A percentile compares a stretch with the other conserved stretches of the same genome.
Evolutionary conservation across 169 alveolate species (phyloP).

Genomic region (Eimeria brunetti): DNA sequence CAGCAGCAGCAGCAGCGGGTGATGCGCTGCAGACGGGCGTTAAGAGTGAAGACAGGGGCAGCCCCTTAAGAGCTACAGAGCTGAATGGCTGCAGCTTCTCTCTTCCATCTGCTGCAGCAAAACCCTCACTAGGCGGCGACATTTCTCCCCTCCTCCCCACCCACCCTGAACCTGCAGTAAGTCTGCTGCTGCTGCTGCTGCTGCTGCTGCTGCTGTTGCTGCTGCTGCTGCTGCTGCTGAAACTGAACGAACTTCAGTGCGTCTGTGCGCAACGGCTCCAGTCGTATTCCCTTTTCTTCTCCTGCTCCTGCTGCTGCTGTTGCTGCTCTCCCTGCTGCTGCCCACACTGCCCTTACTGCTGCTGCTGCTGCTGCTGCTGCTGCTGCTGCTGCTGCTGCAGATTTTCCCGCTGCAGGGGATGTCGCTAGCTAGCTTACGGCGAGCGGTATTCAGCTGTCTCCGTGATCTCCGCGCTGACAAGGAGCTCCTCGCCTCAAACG

Average conservation of each 20-base stretch:
- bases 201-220: no score
- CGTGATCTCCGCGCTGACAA: slow-evolving; percentile 21
- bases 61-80: background rate
- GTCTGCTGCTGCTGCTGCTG: background rate
- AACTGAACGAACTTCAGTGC: no score
- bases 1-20: background rate
- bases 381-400: slow-evolving; percentile 27
- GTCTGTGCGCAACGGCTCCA: no score
- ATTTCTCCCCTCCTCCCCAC: no score
- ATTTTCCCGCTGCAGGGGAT: background rate
- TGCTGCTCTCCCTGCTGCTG: no score
- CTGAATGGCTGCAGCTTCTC: no score
- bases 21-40: no score
- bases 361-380: background rate
- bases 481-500: background rate
- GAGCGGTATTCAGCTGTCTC: slow-evolving; percentile 16
- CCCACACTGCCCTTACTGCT: background rate
- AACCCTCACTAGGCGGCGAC: no score
- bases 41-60: background rate
- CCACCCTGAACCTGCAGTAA: no score
- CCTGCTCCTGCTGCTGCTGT: background rate
- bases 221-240: no score
- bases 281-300: background rate
- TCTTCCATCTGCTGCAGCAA: no score
- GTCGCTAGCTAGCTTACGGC: background rate